Base-by-base conservation (phyloP, 164 flowering plant species). In the Malania oleifera region DNA sequence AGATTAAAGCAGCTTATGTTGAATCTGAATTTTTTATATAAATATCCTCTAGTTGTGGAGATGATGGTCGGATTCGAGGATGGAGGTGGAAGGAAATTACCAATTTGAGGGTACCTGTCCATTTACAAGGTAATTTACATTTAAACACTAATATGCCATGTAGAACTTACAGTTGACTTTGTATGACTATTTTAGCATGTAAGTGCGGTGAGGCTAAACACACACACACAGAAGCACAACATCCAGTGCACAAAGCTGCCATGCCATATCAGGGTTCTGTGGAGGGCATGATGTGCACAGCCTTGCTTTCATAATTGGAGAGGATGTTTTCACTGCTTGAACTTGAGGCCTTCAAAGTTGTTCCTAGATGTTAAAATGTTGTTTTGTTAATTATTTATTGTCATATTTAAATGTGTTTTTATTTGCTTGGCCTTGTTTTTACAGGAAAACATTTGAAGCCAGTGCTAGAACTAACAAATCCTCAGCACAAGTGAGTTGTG, bases 61-160 rank as follows among this genome's bases (percentile, higher is more conserved):
- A 93, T 77, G 97, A 93, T 83, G 99, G 99, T 55, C 85, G 80
- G 34, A 85, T 93, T 56, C 79, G 77, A 56, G 97, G 97, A 54
- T 93, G 99, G 99, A 86, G 59, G 60, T 93, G 99, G 99, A 79
- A 73, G 66, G 85, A 85, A 47, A 60, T 84, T 57, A 28, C 61
- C n/a, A 59, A 73, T n/a, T 70, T 79, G 46, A 75, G 74, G 55
- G 65, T 26, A 20, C 68, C 73, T 66, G 18, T 48, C 52, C n/a
- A 60, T 41, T 34, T 54, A 51, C 80, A 72, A 77, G 96, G 96
- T 85, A 75, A 60, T 63, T 23, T 41, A 18, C 26, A 25, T 59
- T 54, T 54, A 22, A 31, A 6, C 7, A 47, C 8, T 2, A 38
- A 5, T 15, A 43, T 17, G 46, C 5, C 7, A 2, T 43, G 17